phyloP scores from a whole-genome alignment of 1,284 basidiomycete genomes.

The Austroboletus sp. region DNA sequence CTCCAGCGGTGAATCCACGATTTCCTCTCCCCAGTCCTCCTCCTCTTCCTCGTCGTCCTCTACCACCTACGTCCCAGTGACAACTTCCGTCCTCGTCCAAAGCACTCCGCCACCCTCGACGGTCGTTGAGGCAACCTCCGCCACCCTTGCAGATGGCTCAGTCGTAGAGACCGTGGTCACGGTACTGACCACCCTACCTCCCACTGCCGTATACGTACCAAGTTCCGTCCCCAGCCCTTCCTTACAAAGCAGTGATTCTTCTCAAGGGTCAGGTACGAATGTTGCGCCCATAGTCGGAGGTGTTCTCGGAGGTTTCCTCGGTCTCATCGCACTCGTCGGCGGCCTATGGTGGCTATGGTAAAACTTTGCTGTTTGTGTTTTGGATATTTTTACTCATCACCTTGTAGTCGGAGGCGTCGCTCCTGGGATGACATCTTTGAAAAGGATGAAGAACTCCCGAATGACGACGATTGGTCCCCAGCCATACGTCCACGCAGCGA shows the following conservation, averaged over 20 bases:
- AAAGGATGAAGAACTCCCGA: slow-evolving; percentile 24
- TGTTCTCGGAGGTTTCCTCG: slow-evolving; percentile 46
- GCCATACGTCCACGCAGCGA: slow-evolving; percentile 4
- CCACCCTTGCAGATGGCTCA: slow-evolving; percentile 34
- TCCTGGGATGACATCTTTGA: slow-evolving; percentile 50
- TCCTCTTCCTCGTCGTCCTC: slow-evolving; percentile 1
- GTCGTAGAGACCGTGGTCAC: slow-evolving; percentile 30
- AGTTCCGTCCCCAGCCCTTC: slow-evolving; percentile 18
- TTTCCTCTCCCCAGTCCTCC: slow-evolving; percentile 7
- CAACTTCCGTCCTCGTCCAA: slow-evolving; percentile 25
- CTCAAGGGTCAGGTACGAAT: slow-evolving; percentile 24
- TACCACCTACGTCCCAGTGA: slow-evolving; percentile 2
- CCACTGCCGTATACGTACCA: slow-evolving; percentile 24
- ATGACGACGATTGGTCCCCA: slow-evolving; percentile 12
- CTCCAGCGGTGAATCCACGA: slow-evolving; percentile 8
- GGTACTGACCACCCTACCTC: slow-evolving; percentile 24
- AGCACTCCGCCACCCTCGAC: slow-evolving; percentile 25
- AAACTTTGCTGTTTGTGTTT: slow-evolving; percentile 7
- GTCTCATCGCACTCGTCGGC: slow-evolving; percentile 38
- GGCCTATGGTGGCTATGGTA: slow-evolving; percentile 49
- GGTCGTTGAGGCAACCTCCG: slow-evolving; percentile 18
- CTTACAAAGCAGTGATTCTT: slow-evolving; percentile 16
- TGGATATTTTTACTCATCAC: slow-evolving; percentile 9
- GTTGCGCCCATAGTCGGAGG: slow-evolving; percentile 49
- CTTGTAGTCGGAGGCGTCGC: slow-evolving; percentile 38